Base-by-base conservation (phyloP, 495 filamentous ascomycete species). In the Aspergillus heteromorphus region DNA sequence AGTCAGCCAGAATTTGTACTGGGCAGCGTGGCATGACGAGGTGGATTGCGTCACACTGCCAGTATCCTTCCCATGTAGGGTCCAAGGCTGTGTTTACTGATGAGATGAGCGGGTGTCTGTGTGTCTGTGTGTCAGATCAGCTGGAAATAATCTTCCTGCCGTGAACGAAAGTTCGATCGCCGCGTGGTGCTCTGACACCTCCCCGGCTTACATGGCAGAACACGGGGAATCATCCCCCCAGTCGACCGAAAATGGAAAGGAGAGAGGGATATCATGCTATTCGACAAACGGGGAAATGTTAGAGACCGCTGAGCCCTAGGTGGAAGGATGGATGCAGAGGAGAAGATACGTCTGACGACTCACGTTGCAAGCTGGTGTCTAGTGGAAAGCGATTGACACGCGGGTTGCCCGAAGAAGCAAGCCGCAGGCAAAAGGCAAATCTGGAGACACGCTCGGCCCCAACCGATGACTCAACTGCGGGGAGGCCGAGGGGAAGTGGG, bases 381-480 rank as follows among this genome's bases (percentile, higher is more conserved):
- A 34, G 9, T 10, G 34, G 34, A 38, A n/a, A 4, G 11, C n/a
- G 34, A 13, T 4, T n/a, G n/a, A 38, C 34, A 9, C 34, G 34
- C 23, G 21, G 43, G 43, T 16, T 47, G 5, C n/a, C 43, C 43
- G 7, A 29, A 47, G 23, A 2, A 23, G 43, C 27, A 47, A 47
- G 2, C 43, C 43, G 43, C 34, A 29, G 43, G 23, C 5, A 29
- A 47, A 23, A 4, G 43, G 23, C 5, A 29, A 47, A 23, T 1
- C 43, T 17, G 43, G 43, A 29, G 13, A 29, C 21, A 16, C 13
- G 14, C 23, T 47, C 43, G 43, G 23, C 43, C 43, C 23, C 43
- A 47, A 47, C 43, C 43, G 43, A 47, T 25, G 23, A 13, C 19
- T 25, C 21, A 19, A 52, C 41, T 52, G 50, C 23, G 40, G 40